These are phyloP conservation scores for Malassezia sympodialis DNA, from an alignment of 1,284 basidiomycete genomes.

Conservation along the genomic window DNA sequence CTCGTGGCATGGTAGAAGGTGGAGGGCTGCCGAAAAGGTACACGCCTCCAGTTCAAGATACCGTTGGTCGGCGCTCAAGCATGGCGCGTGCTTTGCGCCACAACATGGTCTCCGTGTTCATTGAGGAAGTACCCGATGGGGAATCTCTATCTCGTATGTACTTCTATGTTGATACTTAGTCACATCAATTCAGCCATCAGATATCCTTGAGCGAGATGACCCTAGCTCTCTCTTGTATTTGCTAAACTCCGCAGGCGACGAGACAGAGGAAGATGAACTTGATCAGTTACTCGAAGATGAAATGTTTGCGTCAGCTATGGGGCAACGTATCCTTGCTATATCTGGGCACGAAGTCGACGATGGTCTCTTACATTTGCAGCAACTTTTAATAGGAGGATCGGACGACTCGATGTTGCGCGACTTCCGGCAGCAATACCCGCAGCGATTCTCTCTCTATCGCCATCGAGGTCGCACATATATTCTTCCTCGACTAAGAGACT, in stretches of 20 bases:
- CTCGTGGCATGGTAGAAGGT: constrained; percentile 14
- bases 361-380: not conserved
- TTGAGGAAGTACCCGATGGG: constrained; percentile 12
- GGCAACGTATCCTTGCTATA: constrained; percentile 24
- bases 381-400: constrained; percentile 10
- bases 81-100: not conserved
- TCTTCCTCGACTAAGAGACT: constrained; percentile 1
- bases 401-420: not conserved
- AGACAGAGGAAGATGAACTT: constrained; percentile 20
- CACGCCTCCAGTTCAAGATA: not conserved
- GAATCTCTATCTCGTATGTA: not conserved
- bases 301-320: constrained; percentile 24
- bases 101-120: constrained; percentile 9
- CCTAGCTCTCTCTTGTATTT: constrained; percentile 26
- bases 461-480: not conserved
- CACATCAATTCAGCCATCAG: constrained; percentile 16
- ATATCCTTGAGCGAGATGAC: constrained; percentile 25
- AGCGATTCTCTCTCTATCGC: constrained; percentile 3
- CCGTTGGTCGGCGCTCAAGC: not conserved
- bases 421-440: constrained; percentile 1
- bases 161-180: not conserved
- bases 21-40: not conserved
- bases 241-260: constrained; percentile 7
- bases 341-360: constrained; percentile 21
- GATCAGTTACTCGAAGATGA: constrained; percentile 27